Conservation (phyloP, 2,329 filamentous ascomycete genomes). For the Botrytis paeoniae region DNA sequence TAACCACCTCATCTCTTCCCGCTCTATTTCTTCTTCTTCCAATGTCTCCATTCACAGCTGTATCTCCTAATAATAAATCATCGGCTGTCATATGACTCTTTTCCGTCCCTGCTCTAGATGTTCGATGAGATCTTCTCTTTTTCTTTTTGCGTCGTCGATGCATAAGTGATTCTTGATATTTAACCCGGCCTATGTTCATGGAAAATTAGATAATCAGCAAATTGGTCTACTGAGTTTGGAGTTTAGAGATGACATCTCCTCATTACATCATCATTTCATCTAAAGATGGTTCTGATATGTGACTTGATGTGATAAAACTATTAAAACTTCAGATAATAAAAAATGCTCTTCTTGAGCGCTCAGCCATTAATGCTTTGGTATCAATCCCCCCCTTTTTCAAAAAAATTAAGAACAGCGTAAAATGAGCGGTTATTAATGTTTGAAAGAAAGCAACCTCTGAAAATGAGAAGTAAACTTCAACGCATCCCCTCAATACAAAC, state of each 20-base stretch:
- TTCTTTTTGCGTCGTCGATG: constrained; percentile 15
- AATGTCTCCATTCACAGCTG: constrained; percentile 3
- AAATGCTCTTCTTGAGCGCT: not conserved
- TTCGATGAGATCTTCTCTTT: constrained; percentile 19
- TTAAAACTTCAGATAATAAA: not conserved
- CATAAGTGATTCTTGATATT: constrained; percentile 13
- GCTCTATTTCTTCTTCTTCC: not conserved
- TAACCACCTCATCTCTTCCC: constrained; percentile 17
- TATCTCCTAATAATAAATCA: constrained; percentile 17
- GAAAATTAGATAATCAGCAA: constrained; percentile 9
- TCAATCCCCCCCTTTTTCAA: not conserved
- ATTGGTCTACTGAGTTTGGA: not conserved
- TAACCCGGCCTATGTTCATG: not conserved
- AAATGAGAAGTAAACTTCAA: constrained; percentile 8
- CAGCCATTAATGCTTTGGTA: not conserved
- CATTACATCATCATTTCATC: constrained; percentile 14
- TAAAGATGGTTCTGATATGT: constrained; percentile 15
- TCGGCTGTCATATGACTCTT: constrained; percentile 13
- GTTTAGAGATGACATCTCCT: not conserved
- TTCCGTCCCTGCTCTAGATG: constrained; percentile 4
- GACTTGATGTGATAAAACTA: constrained; percentile 7
- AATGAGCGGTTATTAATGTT: not conserved
- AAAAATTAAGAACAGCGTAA: not conserved
- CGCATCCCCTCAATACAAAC: constrained; percentile 8
- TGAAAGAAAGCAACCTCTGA: constrained; percentile 7